These are phyloP conservation scores for Protea cynaroides DNA, from an alignment of 164 flowering plant genomes.

Conservation along the genomic window DNA sequence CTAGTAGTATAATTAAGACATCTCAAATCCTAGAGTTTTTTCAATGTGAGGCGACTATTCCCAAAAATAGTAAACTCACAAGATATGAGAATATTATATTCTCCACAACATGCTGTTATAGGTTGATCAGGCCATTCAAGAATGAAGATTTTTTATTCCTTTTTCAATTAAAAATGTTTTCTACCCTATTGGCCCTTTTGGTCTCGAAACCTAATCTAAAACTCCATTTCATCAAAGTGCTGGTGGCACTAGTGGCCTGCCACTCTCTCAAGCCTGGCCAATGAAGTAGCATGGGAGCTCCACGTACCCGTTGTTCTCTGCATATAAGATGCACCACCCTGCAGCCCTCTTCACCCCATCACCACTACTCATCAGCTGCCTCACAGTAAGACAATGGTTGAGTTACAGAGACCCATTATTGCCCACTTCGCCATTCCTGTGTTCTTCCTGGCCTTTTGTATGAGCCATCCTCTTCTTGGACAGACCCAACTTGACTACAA, in stretches of 20 bases:
- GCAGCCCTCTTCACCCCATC: background rate
- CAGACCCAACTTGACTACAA: conserved; percentile 39
- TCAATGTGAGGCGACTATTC: too few species aligned
- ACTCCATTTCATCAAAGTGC: background rate
- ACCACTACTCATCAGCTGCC: background rate
- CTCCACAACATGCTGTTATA: too few species aligned
- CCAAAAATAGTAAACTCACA: too few species aligned
- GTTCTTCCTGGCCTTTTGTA: conserved; percentile 19
- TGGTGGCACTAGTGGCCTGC: too few species aligned
- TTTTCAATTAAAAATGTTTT: background rate
- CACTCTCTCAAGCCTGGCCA: too few species aligned
- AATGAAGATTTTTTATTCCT: background rate
- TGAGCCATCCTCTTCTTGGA: conserved; percentile 11
- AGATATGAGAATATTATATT: too few species aligned
- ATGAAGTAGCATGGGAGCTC: background rate
- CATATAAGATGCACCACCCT: conserved; percentile 17
- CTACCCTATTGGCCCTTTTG: too few species aligned
- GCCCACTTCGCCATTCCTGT: conserved; percentile 7
- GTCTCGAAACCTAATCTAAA: too few species aligned
- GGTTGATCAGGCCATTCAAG: background rate
- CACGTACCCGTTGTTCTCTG: background rate
- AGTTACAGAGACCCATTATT: background rate
- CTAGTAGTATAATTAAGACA: too few species aligned
- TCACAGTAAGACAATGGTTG: background rate
- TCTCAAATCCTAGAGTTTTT: too few species aligned